Percentiles rank a stretch among this genome's conserved stretches.
Evolutionary conservation across 306 rosid species (phyloP).

Genomic region (Sindora glabra): DNA sequence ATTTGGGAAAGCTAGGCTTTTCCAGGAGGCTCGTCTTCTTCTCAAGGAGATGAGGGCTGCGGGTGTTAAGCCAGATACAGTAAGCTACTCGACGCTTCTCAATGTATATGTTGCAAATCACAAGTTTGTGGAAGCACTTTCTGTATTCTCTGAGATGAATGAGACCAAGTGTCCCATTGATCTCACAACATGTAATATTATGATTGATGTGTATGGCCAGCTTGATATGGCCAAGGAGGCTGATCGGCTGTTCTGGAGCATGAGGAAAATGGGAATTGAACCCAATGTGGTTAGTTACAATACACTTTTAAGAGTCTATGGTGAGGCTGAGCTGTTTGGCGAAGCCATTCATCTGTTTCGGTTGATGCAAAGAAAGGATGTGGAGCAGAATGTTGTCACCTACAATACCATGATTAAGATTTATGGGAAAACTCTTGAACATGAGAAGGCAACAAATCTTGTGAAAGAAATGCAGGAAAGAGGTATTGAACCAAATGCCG

Average conservation of each 20-base stretch:
- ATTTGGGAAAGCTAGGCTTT: constrained; percentile 82
- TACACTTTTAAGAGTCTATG: constrained; percentile 87
- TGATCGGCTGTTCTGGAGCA: constrained; percentile 86
- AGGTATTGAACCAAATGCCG: constrained; percentile 80
- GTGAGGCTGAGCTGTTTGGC: constrained; percentile 82
- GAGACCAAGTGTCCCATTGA: constrained; percentile 54
- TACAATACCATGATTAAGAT: constrained; percentile 88
- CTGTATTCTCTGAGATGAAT: constrained; percentile 72
- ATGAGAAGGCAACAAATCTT: constrained; percentile 83
- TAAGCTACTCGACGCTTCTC: constrained; percentile 70
- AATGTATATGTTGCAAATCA: constrained; percentile 62
- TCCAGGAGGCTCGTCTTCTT: constrained; percentile 68
- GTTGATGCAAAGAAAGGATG: constrained; percentile 77
- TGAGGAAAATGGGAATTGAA: constrained; percentile 78
- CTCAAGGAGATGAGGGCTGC: constrained; percentile 66
- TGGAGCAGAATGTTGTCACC: constrained; percentile 72
- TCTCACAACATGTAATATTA: constrained; percentile 74
- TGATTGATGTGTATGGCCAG: constrained; percentile 97
- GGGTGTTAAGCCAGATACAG: constrained; percentile 56
- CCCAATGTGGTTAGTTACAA: constrained; percentile 88
- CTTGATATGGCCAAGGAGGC: constrained; percentile 91
- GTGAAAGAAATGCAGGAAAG: constrained; percentile 81
- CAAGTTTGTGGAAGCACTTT: constrained; percentile 80
- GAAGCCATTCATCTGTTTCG: constrained; percentile 88
- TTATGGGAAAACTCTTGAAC: constrained; percentile 81